Base-by-base conservation (phyloP, 2,329 filamentous ascomycete genomes). In the Beauveria sp. region DNA sequence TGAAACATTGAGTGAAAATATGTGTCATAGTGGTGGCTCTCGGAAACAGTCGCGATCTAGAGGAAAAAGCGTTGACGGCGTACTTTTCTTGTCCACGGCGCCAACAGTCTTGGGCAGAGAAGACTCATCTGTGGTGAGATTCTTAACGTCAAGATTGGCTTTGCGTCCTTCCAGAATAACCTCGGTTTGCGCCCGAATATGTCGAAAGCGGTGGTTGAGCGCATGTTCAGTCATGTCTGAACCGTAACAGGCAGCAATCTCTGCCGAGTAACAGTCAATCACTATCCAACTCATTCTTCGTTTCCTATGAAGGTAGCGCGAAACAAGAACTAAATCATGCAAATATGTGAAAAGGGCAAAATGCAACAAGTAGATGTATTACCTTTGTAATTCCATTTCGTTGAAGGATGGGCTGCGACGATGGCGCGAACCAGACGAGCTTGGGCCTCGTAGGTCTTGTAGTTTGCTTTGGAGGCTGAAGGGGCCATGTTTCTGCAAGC, bases 341-440 rank as follows among this genome's bases (percentile, higher is more conserved):
- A 45, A 16, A 12, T 14, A 28, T 14, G 30, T 46, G 7, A 63
- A 47, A 45, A 51, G 26, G 24, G 43, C 43, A 65, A 38, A 54
- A 20, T 50, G 62, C 63, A 61, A 34, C 42, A 49, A 60, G 60
- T 30, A 8, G 20, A 46, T 24, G 5, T 67, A 82, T 75, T 79
- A 88, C 85, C 83, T 67, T 81, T 82, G 70, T 82, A 86, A 69
- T 87, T 83, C 58, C 86, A 79, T 64, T 80, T 83, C 0, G 82
- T 67, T 0, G 75, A 74, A 0, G 80, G 80, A 59, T 83, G 78
- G 3, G 83, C 82, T 0, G 84, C 85, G 0, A 88, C 73, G 26
- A 87, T 80, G 5, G 85, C 85, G 1, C 83, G 80, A 3, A 87
- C 75, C 42, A 88, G 79, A 51, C 85, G 83, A 22, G 80, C 79